Evolutionary conservation across 1,284 basidiomycete genomes (phyloP).

Genomic region (Boletus smithii): DNA sequence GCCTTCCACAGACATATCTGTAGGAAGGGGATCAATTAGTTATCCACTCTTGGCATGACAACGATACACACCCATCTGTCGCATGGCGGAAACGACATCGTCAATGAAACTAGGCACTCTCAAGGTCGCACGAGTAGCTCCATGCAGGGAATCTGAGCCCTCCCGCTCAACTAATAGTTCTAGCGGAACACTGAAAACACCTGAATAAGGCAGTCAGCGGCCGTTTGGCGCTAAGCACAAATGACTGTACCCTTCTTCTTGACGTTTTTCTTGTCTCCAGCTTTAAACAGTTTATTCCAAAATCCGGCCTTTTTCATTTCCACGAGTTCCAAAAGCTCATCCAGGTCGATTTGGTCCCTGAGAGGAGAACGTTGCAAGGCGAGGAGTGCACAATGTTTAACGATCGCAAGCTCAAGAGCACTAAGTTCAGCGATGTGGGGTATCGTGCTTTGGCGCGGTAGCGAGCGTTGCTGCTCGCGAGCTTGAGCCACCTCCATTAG

Average conservation of each 20-base stretch:
- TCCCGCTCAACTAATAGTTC: conserved; percentile 94
- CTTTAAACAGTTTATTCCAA: conserved; percentile 97
- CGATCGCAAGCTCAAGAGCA: conserved; percentile 82
- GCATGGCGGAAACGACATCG: conserved; percentile 96
- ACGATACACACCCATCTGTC: conserved; percentile 86
- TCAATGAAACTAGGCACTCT: conserved; percentile 97
- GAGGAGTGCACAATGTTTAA: conserved; percentile 90
- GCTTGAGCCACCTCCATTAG: conserved; percentile 90
- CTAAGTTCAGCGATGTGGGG: conserved; percentile 85
- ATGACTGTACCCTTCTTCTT: conserved; percentile 76
- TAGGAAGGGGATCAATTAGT: conserved; percentile 3
- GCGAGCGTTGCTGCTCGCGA: conserved; percentile 76
- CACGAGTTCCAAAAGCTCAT: conserved; percentile 91
- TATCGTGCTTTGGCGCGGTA: conserved; percentile 71
- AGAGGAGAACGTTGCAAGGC: conserved; percentile 75
- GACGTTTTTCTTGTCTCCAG: conserved; percentile 81
- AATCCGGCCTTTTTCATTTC: conserved; percentile 93
- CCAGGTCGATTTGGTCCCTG: conserved; percentile 81
- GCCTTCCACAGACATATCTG: conserved; percentile 98
- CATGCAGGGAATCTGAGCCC: conserved; percentile 90
- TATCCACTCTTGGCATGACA: conserved; percentile 3
- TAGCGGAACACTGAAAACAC: conserved; percentile 91
- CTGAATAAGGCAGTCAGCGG: conserved; percentile 30
- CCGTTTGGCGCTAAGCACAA: conserved; percentile 1
- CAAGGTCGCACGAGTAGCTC: conserved; percentile 81